Evolutionary conservation across 73 alveolate species (phyloP), one percentile per base, ranked within the genome.

Genomic region (Paramecium caudatum): DNA sequence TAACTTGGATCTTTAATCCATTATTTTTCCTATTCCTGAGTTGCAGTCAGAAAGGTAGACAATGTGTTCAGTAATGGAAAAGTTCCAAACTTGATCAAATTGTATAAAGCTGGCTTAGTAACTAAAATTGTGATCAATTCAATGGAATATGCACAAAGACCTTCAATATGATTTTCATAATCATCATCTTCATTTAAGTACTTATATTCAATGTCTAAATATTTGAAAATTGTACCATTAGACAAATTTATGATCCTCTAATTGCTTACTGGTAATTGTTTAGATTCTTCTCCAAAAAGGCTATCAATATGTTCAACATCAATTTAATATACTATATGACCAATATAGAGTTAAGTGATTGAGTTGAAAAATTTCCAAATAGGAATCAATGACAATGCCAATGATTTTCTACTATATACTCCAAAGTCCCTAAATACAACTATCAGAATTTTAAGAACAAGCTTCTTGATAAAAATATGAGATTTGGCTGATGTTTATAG

Each of bases 1-100:
- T 86, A 63, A 86, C 84, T 86, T 6, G 93, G 93, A 62, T 86
- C 93, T 30, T 63, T 70, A 61, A 86, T 41, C 93, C 93, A 86
- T 62, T 62, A 43, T 63, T 63, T 86, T 39, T 86, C 93, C 65
- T 86, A 43, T 27, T 84, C 82, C 61, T 61, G 19, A n/a, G 83
- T 55, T 16, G 84, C 65, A 23, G 82, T 49, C 49, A 83, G 61
- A 16, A 43, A 82, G 16, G 78, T 21, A 5, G 82, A 82, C 0
- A 86, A 63, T 5, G 93, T 78, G 25, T 86, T 86, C 17, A 86
- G 30, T n/a, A 86, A 43, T 21, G 93, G 93, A 61, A 86, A 86
- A 2, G 84, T 37, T 55, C 90, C 93, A 61, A 62, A 78, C 16
- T 86, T 86, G 0, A 86, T 78, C 13, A 86, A 25, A 55, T 62